Evolutionary conservation across 768 basidiomycete genomes (phyloP).

Genomic region (Fistulinella prunicolor): DNA sequence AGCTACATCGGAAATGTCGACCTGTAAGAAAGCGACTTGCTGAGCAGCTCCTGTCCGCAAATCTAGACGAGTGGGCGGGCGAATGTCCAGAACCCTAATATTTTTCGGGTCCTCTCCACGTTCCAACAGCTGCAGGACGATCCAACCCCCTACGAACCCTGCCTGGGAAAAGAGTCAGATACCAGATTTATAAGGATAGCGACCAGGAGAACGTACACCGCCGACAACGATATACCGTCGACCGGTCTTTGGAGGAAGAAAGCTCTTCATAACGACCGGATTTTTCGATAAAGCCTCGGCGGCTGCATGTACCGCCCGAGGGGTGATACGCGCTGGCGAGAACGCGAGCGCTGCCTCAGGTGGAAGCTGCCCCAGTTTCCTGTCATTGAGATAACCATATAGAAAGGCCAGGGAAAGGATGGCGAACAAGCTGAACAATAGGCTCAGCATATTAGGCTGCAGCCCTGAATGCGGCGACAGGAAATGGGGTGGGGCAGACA

Average conservation of each 20-base stretch:
- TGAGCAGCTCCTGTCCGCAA: constrained; percentile 49
- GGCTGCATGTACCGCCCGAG: constrained; percentile 39
- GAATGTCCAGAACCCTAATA: constrained; percentile 68
- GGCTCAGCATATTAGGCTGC: constrained; percentile 16
- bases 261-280: constrained; percentile 38
- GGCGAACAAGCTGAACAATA: constrained; percentile 8
- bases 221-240: constrained; percentile 75
- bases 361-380: constrained; percentile 49
- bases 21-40: constrained; percentile 54
- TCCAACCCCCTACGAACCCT: constrained; percentile 79
- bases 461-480: neutral
- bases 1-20: constrained; percentile 53
- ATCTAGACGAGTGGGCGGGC: constrained; percentile 55
- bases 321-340: constrained; percentile 51
- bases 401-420: constrained; percentile 17
- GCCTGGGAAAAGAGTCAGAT: constrained; percentile 39
- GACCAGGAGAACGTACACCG: constrained; percentile 47
- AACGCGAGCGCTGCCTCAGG: constrained; percentile 40
- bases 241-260: constrained; percentile 66
- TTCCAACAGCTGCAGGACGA: constrained; percentile 61
- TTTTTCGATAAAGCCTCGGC: constrained; percentile 36
- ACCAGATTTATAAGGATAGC: neutral
- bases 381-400: constrained; percentile 54
- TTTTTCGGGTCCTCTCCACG: constrained; percentile 66
- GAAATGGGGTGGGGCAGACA: neutral